phyloP scores from a whole-genome alignment of 169 alveolate species.

The Theileria orientalis region DNA sequence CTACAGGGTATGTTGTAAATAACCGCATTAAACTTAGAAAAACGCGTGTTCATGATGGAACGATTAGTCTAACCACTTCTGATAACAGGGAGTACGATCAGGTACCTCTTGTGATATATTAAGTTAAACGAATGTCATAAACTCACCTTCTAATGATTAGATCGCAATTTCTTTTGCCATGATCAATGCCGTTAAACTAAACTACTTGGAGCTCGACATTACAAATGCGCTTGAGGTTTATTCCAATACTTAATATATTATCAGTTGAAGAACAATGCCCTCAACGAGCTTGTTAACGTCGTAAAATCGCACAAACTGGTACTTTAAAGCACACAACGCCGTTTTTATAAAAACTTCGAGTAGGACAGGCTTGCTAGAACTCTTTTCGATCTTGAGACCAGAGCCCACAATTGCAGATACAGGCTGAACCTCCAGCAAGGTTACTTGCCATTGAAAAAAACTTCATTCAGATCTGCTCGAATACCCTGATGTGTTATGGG shows the following conservation, averaged over 20 bases:
- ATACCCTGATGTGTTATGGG: constrained; percentile 73
- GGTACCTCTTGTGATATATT: neutral
- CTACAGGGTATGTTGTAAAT: neutral
- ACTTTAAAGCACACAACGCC: neutral
- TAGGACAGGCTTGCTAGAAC: constrained; percentile 30
- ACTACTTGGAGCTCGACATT: constrained; percentile 33
- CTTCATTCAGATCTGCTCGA: constrained; percentile 56
- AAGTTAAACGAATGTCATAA: neutral
- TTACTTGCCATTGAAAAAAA: neutral
- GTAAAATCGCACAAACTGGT: constrained; percentile 23
- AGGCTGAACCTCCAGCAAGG: constrained; percentile 38
- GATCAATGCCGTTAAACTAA: constrained; percentile 9
- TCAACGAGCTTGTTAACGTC: neutral
- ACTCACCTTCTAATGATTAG: neutral
- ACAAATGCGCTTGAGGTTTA: constrained; percentile 6
- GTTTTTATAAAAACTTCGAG: neutral
- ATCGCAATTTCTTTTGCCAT: constrained; percentile 2
- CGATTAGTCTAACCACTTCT: neutral
- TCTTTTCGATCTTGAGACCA: constrained; percentile 37
- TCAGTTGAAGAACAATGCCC: constrained; percentile 25
- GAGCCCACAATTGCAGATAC: constrained; percentile 39
- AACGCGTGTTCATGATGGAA: neutral
- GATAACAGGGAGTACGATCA: neutral
- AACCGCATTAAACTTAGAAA: neutral
- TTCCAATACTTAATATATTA: neutral